phyloP scores from a whole-genome alignment of 2,329 filamentous ascomycete genomes.

The Monascus ruber region DNA sequence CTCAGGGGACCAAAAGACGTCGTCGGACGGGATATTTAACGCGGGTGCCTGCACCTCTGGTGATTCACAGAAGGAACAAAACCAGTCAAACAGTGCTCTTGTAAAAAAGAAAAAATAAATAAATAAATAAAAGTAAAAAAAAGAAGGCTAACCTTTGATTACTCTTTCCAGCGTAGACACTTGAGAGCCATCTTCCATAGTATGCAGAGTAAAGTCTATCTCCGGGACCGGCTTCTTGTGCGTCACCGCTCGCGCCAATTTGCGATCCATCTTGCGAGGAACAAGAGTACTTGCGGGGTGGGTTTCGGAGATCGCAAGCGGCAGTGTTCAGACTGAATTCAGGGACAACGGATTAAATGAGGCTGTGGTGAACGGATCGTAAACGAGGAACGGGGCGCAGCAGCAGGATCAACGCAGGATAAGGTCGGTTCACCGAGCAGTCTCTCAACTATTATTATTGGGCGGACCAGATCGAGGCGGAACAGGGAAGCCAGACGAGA shows the following conservation, averaged over 20 bases:
- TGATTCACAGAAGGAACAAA: neutral
- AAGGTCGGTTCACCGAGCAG: no score
- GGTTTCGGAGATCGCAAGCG: conserved; percentile 1
- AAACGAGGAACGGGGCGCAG: no score
- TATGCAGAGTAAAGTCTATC: conserved; percentile 97
- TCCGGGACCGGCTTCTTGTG: conserved; percentile 93
- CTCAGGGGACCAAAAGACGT: conserved; percentile 84
- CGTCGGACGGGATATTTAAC: conserved; percentile 81
- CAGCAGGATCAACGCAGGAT: no score
- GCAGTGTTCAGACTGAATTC: neutral
- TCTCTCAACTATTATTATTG: no score
- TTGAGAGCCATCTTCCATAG: conserved; percentile 93
- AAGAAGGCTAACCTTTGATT: conserved; percentile 69
- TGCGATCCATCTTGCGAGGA: conserved; percentile 28
- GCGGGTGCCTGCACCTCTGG: conserved; percentile 95
- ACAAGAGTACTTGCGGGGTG: neutral
- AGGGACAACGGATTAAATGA: conserved; percentile 1
- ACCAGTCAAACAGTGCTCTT: conserved; percentile 8
- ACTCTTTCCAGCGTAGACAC: conserved; percentile 93
- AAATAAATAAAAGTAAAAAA: neutral
- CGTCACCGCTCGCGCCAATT: conserved; percentile 74
- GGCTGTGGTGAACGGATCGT: conserved; percentile 1
- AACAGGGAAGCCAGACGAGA: no score
- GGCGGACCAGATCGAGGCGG: no score
- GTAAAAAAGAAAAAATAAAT: conserved; percentile 1